Percentiles rank a stretch among this genome's conserved stretches.
Conservation (phyloP, 345 rosid species). For the Triadica sebifera region DNA sequence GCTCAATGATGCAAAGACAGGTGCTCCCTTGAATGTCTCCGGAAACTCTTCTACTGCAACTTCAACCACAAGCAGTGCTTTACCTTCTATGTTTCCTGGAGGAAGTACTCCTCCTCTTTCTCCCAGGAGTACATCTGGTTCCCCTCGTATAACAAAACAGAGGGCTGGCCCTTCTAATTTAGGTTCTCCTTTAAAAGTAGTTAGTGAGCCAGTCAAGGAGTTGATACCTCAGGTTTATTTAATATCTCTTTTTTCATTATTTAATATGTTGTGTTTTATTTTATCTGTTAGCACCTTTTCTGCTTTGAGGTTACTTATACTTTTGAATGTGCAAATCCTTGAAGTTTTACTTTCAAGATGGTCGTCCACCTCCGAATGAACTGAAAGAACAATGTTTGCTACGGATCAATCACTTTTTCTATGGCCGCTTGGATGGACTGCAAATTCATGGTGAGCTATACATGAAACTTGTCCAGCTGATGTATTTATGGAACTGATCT, state of each 20-base stretch:
- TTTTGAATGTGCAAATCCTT: slow-evolving; percentile 22
- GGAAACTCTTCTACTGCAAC: slow-evolving; percentile 60
- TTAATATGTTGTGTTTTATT: background rate
- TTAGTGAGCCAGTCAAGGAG: slow-evolving; percentile 77
- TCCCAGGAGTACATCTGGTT: slow-evolving; percentile 81
- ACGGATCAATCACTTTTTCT: slow-evolving; percentile 69
- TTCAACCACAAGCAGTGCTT: slow-evolving; percentile 50
- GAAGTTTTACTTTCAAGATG: slow-evolving; percentile 95
- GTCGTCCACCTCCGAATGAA: slow-evolving; percentile 80
- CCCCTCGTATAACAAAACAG: slow-evolving; percentile 80
- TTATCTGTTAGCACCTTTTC: background rate
- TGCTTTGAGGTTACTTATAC: background rate
- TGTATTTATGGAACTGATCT: slow-evolving; percentile 12
- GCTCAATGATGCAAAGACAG: slow-evolving; percentile 77
- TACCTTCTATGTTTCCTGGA: slow-evolving; percentile 94
- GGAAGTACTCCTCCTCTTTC: slow-evolving; percentile 98
- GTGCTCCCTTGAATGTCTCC: slow-evolving; percentile 65
- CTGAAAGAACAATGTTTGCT: slow-evolving; percentile 67
- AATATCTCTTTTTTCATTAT: background rate
- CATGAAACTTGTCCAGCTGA: slow-evolving; percentile 1
- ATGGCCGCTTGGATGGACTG: slow-evolving; percentile 68
- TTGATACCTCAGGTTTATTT: slow-evolving; percentile 84
- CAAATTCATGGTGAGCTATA: slow-evolving; percentile 57
- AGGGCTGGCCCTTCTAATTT: slow-evolving; percentile 79
- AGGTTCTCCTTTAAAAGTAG: slow-evolving; percentile 82